Evolutionary conservation across 2,329 filamentous ascomycete species (phyloP).

Genomic region (Epichloe festucae): DNA sequence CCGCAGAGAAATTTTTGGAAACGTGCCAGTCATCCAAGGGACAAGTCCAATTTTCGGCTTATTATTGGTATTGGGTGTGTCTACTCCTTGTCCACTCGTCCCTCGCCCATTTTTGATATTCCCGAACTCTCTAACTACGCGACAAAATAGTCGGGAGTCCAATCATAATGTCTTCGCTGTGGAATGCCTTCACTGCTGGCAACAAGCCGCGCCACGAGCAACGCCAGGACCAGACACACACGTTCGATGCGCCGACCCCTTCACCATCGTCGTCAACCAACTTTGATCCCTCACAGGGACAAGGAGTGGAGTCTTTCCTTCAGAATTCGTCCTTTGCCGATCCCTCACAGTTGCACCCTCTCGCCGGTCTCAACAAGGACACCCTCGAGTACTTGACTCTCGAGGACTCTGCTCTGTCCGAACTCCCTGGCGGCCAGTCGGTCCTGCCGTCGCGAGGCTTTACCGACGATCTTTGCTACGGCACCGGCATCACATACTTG

Average conservation of each 20-base stretch:
- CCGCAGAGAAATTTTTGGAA: constrained; percentile 7
- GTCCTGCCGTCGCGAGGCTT: constrained; percentile 90
- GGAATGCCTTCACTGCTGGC: constrained; percentile 49
- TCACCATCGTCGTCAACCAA: constrained; percentile 39
- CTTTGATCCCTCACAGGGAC: constrained; percentile 60
- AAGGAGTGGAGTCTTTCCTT: constrained; percentile 81
- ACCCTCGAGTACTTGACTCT: constrained; percentile 89
- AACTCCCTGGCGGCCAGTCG: constrained; percentile 74
- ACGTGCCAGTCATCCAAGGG: background rate
- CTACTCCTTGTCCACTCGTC: constrained; percentile 5
- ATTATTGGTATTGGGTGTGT: constrained; percentile 1
- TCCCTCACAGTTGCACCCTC: constrained; percentile 77
- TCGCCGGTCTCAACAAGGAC: constrained; percentile 85
- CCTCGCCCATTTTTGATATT: constrained; percentile 6
- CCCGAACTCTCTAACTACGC: background rate
- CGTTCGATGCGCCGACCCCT: constrained; percentile 31
- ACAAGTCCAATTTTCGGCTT: constrained; percentile 5
- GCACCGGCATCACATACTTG: constrained; percentile 88
- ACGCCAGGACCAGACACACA: constrained; percentile 16
- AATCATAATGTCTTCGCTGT: constrained; percentile 41
- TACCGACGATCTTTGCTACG: constrained; percentile 96
- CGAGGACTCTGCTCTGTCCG: constrained; percentile 79
- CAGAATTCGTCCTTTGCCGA: constrained; percentile 66
- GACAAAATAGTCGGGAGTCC: background rate
- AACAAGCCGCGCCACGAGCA: constrained; percentile 35